Evolutionary conservation across 257 asterid species (phyloP).

Genomic region (Solanum sejunctum): DNA sequence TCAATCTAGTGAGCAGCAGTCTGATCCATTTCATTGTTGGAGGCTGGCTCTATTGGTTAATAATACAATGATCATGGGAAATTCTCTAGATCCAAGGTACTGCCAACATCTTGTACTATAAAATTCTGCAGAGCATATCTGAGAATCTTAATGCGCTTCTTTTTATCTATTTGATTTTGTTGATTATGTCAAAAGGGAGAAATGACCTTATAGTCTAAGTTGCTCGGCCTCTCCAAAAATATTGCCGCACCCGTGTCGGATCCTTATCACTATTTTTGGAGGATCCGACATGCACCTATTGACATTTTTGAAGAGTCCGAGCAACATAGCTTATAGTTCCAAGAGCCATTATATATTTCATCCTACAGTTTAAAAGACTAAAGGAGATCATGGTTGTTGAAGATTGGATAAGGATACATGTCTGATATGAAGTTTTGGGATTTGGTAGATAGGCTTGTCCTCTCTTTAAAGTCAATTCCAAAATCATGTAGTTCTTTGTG

Average conservation of each 20-base stretch:
- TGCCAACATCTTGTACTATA: not conserved
- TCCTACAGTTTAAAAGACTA: not conserved
- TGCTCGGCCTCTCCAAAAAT: too few species aligned
- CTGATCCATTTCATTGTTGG: conserved; percentile 28
- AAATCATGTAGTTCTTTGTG: not conserved
- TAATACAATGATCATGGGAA: conserved; percentile 56
- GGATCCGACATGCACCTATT: too few species aligned
- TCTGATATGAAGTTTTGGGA: not conserved
- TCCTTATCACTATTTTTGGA: too few species aligned
- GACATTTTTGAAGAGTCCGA: too few species aligned
- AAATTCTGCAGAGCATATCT: not conserved
- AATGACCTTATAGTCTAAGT: not conserved
- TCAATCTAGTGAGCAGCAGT: conserved; percentile 25
- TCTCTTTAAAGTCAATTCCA: not conserved
- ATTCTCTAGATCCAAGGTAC: conserved; percentile 56
- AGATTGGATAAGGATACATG: not conserved
- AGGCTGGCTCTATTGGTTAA: conserved; percentile 73
- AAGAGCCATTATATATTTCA: not conserved
- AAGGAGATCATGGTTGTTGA: not conserved
- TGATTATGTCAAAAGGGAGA: not conserved
- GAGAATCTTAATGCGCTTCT: not conserved
- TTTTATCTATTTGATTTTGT: not conserved
- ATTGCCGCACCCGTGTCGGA: too few species aligned
- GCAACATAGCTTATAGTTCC: not conserved
- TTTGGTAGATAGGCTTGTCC: not conserved